These are phyloP conservation scores for Entophlyctis luteolus DNA, from an alignment of 192 early-diverging fungal genomes.

Conservation along the genomic window DNA sequence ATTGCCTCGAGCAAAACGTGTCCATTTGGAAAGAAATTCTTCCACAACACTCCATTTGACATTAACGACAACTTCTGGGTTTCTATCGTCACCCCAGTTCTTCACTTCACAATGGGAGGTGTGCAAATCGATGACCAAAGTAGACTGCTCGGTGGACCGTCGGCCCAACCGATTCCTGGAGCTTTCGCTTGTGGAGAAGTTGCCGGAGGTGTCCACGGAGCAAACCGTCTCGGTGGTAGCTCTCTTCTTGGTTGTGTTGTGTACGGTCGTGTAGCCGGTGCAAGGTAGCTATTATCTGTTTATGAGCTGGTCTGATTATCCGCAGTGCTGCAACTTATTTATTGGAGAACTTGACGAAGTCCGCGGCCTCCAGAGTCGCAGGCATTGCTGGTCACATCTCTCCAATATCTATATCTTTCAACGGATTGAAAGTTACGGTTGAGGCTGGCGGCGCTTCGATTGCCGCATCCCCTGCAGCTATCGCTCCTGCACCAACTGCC, in stretches of 20 bases:
- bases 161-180: slow-evolving; percentile 61
- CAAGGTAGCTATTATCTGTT: slow-evolving; percentile 25
- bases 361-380: slow-evolving; percentile 60
- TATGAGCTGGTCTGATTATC: not conserved
- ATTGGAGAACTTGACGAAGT: slow-evolving; percentile 53
- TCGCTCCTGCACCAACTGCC: slow-evolving; percentile 17
- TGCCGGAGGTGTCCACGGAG: slow-evolving; percentile 92
- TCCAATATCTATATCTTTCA: slow-evolving; percentile 50
- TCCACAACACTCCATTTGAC: slow-evolving; percentile 50
- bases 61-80: slow-evolving; percentile 51
- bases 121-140: slow-evolving; percentile 73
- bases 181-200: slow-evolving; percentile 86
- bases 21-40: slow-evolving; percentile 61
- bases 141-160: slow-evolving; percentile 50
- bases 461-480: slow-evolving; percentile 14
- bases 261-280: slow-evolving; percentile 89
- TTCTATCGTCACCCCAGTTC: slow-evolving; percentile 54
- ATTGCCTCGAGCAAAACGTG: slow-evolving; percentile 48
- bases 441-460: slow-evolving; percentile 51
- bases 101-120: slow-evolving; percentile 74
- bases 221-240: slow-evolving; percentile 91
- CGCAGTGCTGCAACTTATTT: slow-evolving; percentile 58
- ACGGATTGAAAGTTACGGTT: slow-evolving; percentile 62
- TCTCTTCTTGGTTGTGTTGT: slow-evolving; percentile 94
- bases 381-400: slow-evolving; percentile 60